Base-by-base conservation (phyloP, 495 filamentous ascomycete genomes). In the Aspergillus cristatus region DNA sequence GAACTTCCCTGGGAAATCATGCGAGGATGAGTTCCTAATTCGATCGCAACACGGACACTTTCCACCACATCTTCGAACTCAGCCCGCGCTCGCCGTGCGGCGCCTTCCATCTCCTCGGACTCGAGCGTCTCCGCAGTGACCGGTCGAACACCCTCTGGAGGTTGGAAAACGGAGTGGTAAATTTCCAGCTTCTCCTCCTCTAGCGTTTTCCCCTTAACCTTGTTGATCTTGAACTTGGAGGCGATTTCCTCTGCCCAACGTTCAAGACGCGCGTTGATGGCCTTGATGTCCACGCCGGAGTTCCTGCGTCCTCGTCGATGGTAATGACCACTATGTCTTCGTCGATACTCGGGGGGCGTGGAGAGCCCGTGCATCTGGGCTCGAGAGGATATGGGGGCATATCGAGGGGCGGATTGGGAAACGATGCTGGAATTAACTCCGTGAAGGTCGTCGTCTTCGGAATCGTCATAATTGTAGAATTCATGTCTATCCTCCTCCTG, bases 171-270 rank as follows among this genome's bases (percentile, higher is more conserved):
- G 1, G 87, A 91, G 63, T 95, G 86, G 48, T 96, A 86, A 34
- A 99, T 99, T 63, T 99, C 93, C 22, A 95, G 72, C 34, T 78
- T 82, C 57, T 89, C 86, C 46, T 93, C 88, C 45, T 89, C 83
- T 17, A 74, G 66, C 14, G 71, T 75, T 57, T 75, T 83, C 18
- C 83, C 84, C 58, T 82, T 89, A 44, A 80, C 77, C 28, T 76
- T 78, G 40, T 74, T 68, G 49, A 88, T 85, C 66, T 94, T 97
- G 75, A 98, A 97, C 50, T 93, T 93, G 46, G 82, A 84, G 18
- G 93, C 90, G 50, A 99, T 97, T 65, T 99, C 90, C 46, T 95
- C 90, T 28, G 93, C 93, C 91, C 91, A 99, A 47, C 84, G 71
- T 57, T 99, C 91, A 14, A 99, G 68, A 33, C 91, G 78, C 38